Evolutionary conservation across 805 yeast species (phyloP).

Genomic region (Nakazawaea pomicola): DNA sequence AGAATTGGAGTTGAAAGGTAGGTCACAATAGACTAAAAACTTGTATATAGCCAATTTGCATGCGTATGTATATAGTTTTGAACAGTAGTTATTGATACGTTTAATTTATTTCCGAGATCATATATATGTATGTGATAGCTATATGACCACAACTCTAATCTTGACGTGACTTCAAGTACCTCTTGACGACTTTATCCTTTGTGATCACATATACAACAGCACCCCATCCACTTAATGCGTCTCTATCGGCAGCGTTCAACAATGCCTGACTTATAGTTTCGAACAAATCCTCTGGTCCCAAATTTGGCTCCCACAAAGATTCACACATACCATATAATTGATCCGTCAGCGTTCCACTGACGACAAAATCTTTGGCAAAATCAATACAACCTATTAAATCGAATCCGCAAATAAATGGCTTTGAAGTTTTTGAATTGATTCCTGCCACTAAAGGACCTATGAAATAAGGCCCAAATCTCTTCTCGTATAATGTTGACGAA

Average conservation of each 20-base stretch:
- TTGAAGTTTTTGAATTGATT: slow-evolving; percentile 68
- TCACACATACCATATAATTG: slow-evolving; percentile 99
- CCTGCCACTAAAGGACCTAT: slow-evolving; percentile 98
- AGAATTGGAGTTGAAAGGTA: slow-evolving; percentile 30
- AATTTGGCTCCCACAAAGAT: slow-evolving; percentile 85
- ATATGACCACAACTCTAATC: no score
- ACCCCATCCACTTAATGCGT: slow-evolving; percentile 98
- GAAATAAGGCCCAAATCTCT: slow-evolving; percentile 93
- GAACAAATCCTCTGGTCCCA: slow-evolving; percentile 92
- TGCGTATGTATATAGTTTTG: no score
- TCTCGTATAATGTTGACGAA: slow-evolving; percentile 83
- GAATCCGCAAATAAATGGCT: slow-evolving; percentile 92
- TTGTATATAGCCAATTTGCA: no score
- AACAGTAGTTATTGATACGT: no score
- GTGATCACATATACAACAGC: slow-evolving; percentile 90
- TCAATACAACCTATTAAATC: slow-evolving; percentile 97
- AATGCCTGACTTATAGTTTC: slow-evolving; percentile 94
- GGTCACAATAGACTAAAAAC: no score
- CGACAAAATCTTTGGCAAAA: slow-evolving; percentile 89
- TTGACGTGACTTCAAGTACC: slow-evolving; percentile 90
- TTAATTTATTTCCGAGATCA: no score
- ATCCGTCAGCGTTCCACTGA: slow-evolving; percentile 94
- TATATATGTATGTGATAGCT: no score
- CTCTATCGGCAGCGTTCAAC: slow-evolving; percentile 93
- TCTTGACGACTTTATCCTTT: slow-evolving; percentile 84